Evolutionary conservation across 352 stramenopile genomes (phyloP), one percentile per base, ranked within the genome.

Genomic region (Phytophthora sp.): DNA sequence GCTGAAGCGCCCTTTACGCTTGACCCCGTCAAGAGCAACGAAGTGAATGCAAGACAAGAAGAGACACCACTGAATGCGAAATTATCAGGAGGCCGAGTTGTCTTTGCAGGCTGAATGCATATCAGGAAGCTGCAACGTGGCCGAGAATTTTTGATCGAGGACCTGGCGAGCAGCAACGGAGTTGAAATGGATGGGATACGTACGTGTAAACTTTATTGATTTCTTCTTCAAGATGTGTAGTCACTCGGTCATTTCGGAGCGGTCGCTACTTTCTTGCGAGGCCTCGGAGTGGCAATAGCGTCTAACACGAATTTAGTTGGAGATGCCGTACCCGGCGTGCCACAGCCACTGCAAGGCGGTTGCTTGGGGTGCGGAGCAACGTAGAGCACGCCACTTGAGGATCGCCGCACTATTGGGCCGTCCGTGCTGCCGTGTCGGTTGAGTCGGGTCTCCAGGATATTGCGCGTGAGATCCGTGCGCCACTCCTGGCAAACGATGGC

Each of bases 371-470:
- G 69, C 18, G 67, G 35, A 7, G 49, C 32, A 20, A 81, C 72
- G 12, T 73, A 87, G 43, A 93, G 62, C 17, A 87, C 70, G 2
- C 79, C 78, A 57, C 55, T 84, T 11, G 62, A 35, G 3, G 84
- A 93, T 0, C 84, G 70, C 13, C 69, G 69, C 18, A 91, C 79
- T 4, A 80, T 54, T 0, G 82, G 79, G 39, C 84, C 78, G 37
- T 88, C 71, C 15, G 59, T 64, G 48, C 76, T 88, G 6, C 61
- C 64, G 49, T 92, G 81, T 8, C 79, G 81, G 45, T 92, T 92
- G 27, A 91, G 30, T 13, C 84, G 74, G 13, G 62, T 62, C 46
- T 87, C 66, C 61, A 87, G 71, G 24, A 88, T 66, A 31, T 50
- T 72, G 12, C 79, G 76, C 15, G 74, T 76, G 62, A 89, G 77